A percentile compares a stretch with the other conserved stretches of the same genome.
Conservation (phyloP, 2,329 filamentous ascomycete species). For the Colletotrichum tamarilloi region DNA sequence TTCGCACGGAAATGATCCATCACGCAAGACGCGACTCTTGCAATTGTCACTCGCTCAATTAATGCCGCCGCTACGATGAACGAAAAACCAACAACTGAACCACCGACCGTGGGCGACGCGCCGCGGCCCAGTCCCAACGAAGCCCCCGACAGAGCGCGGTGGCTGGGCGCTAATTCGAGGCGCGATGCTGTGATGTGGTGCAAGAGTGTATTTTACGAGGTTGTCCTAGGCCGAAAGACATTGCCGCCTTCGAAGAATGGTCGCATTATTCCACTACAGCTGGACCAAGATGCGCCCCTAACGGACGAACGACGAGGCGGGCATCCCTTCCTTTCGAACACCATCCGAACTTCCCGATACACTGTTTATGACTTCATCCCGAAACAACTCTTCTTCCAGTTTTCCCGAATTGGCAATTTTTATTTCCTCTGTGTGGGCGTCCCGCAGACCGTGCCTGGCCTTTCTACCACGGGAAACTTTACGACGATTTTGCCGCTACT, state of each 20-base stretch:
- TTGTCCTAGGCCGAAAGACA: slow-evolving; percentile 72
- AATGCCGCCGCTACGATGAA: slow-evolving; percentile 9
- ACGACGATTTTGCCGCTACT: slow-evolving; percentile 80
- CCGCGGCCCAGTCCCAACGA: neutral
- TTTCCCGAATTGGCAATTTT: slow-evolving; percentile 88
- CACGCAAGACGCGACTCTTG: neutral
- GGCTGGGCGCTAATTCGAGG: neutral
- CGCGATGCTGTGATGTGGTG: slow-evolving; percentile 26
- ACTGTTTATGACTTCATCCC: slow-evolving; percentile 87
- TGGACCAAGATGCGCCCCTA: slow-evolving; percentile 53
- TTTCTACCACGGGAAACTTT: slow-evolving; percentile 80
- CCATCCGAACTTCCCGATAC: slow-evolving; percentile 85
- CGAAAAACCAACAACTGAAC: neutral
- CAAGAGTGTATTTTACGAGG: slow-evolving; percentile 54
- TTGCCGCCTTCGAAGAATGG: slow-evolving; percentile 80
- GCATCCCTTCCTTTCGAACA: slow-evolving; percentile 64
- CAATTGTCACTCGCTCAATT: slow-evolving; percentile 19
- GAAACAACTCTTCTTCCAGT: slow-evolving; percentile 86
- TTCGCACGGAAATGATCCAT: neutral
- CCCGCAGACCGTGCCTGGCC: slow-evolving; percentile 80
- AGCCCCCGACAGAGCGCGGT: neutral
- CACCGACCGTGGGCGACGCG: neutral
- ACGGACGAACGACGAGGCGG: slow-evolving; percentile 61
- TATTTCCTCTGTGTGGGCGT: slow-evolving; percentile 88
- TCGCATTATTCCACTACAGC: slow-evolving; percentile 56